These are phyloP conservation scores for Phytophthora parvispora DNA, from an alignment of 352 stramenopile species.

Conservation along the genomic window DNA sequence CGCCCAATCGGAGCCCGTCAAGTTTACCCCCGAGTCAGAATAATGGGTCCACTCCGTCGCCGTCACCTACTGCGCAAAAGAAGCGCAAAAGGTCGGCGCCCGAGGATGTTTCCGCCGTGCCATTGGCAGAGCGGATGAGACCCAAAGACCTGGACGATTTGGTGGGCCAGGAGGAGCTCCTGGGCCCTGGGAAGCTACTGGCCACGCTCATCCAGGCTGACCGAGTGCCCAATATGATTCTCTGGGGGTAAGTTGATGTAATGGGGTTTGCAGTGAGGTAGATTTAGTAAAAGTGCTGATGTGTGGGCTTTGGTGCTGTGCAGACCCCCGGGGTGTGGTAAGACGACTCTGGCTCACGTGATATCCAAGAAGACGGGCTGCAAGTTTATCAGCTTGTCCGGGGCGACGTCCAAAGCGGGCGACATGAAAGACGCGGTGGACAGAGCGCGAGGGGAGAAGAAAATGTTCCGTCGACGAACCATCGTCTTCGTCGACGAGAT, in stretches of 20 bases:
- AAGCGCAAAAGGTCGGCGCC: constrained; percentile 58
- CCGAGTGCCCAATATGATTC: constrained; percentile 87
- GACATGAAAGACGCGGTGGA: constrained; percentile 86
- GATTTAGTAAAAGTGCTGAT: constrained; percentile 4
- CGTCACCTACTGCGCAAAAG: constrained; percentile 40
- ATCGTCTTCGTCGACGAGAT: constrained; percentile 93
- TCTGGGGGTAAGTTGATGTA: constrained; percentile 69
- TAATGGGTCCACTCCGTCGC: constrained; percentile 9
- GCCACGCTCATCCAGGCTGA: constrained; percentile 70
- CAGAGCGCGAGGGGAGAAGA: constrained; percentile 69
- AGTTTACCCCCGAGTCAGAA: constrained; percentile 4
- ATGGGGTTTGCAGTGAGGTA: background rate
- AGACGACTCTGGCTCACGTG: constrained; percentile 87
- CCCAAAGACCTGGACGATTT: constrained; percentile 69
- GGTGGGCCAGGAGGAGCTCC: constrained; percentile 75
- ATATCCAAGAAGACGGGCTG: constrained; percentile 72
- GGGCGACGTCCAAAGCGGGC: constrained; percentile 71
- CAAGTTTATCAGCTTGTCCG: constrained; percentile 83
- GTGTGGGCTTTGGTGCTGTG: constrained; percentile 3
- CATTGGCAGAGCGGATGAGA: constrained; percentile 83
- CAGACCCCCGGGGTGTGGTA: constrained; percentile 87
- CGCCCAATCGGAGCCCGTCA: constrained; percentile 15
- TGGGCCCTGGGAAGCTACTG: constrained; percentile 70
- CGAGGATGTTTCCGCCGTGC: constrained; percentile 39
- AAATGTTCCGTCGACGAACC: constrained; percentile 70